Evolutionary conservation across 2,329 filamentous ascomycete genomes (phyloP), one percentile per base, ranked within the genome.

Genomic region (Parascedosporium putredinis): DNA sequence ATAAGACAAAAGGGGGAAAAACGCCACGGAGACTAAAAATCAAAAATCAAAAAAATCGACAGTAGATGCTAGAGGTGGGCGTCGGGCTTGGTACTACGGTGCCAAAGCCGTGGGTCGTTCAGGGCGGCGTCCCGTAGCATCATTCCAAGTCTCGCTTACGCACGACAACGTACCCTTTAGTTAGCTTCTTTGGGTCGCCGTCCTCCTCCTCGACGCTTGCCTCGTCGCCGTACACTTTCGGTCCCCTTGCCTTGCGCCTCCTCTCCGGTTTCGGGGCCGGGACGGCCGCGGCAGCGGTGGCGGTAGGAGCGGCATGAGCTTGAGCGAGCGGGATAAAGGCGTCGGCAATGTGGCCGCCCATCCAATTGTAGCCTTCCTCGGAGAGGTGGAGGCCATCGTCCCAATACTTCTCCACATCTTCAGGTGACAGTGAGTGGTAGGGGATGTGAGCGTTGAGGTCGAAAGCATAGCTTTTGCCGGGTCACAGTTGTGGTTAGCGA

Each of bases 341-440:
- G 22, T 73, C 68, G 44, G 73, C 80, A 46, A 84, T 67, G 51
- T 74, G 68, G 34, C 71, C 67, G 2, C 81, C 81, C 68, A 85
- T 78, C 56, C 76, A 65, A 58, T 82, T 72, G 65, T 85, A 84
- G 6, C 81, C 81, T 5, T 66, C 69, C 0, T 67, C 61, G 0
- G 73, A 76, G 8, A 83, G 67, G 63, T 85, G 81, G 20, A 84
- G 55, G 16, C 70, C 71, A 62, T 85, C 81, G 54, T 79, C 71
- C 78, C 79, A 84, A 56, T 79, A 75, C 51, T 64, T 65, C 2
- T 65, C 54, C 20, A 70, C 67, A 51, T 76, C 70, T 1, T 65
- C 58, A 6, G 69, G 61, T 2, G 68, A 58, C 57, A 83, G 70
- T 14, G 60, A 58, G 55, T 71, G 69, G 56, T 74, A 83, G 0